phyloP scores from a whole-genome alignment of 176 grass and related monocot genomes.

The Oryza punctata region DNA sequence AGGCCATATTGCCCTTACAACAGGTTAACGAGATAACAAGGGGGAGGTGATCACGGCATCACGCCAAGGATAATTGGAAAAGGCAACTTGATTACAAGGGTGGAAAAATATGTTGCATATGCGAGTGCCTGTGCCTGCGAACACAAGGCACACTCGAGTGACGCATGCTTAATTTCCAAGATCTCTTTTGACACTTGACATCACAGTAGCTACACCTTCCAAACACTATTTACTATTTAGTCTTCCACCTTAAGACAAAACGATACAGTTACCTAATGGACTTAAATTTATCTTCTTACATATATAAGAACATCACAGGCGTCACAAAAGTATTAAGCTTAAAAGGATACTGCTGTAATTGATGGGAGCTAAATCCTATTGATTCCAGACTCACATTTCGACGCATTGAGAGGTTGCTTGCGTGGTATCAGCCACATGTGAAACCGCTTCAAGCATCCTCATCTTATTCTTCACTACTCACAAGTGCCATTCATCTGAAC shows the following conservation, averaged over 20 bases:
- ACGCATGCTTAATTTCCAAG: neutral
- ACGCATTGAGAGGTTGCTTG: conserved; percentile 15
- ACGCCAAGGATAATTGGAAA: conserved; percentile 47
- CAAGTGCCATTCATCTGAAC: conserved; percentile 7
- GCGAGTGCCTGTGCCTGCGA: neutral
- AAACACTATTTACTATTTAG: no score
- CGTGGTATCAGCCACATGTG: neutral
- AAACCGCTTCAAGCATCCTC: conserved; percentile 7
- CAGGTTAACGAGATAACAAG: neutral
- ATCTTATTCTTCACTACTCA: conserved; percentile 36
- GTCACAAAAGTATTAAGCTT: conserved; percentile 8
- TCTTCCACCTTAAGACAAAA: neutral
- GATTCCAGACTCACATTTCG: conserved; percentile 18
- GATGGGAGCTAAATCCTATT: conserved; percentile 23
- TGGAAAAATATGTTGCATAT: neutral
- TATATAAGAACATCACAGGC: neutral
- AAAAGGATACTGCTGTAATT: neutral
- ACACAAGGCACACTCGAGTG: conserved; percentile 19
- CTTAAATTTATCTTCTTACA: neutral
- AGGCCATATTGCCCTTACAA: neutral
- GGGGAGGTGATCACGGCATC: conserved; percentile 14
- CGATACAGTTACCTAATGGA: neutral
- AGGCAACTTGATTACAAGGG: neutral
- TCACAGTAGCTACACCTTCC: neutral
- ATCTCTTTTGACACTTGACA: neutral